Evolutionary conservation across 805 yeast species (phyloP).

Genomic region (Metschnikowia borealis): DNA sequence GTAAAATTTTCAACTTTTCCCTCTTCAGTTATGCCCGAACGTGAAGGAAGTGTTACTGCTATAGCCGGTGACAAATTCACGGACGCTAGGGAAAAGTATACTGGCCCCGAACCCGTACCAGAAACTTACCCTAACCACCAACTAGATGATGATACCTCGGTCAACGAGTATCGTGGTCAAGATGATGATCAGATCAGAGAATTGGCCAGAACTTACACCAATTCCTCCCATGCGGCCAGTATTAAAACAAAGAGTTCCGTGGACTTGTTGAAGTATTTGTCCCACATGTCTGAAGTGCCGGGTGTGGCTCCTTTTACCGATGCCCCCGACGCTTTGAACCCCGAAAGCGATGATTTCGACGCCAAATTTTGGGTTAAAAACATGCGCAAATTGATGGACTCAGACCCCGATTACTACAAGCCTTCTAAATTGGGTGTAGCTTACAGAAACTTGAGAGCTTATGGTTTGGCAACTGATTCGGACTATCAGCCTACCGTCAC

Average conservation of each 20-base stretch:
- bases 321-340: conserved; percentile 41
- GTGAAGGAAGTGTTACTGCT: conserved; percentile 10
- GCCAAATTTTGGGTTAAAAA: conserved; percentile 68
- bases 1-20: too few species aligned
- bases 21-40: conserved; percentile 5
- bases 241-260: conserved; percentile 17
- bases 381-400: conserved; percentile 46
- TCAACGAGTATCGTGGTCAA: conserved; percentile 33
- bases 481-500: conserved; percentile 61
- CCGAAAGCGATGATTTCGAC: conserved; percentile 53
- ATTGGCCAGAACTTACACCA: conserved; percentile 42
- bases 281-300: conserved; percentile 39
- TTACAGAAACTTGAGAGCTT: conserved; percentile 55
- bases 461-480: conserved; percentile 63
- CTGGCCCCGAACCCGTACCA: conserved; percentile 10
- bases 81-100: conserved; percentile 7
- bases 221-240: conserved; percentile 12
- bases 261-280: conserved; percentile 35
- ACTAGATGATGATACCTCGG: conserved; percentile 7
- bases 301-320: conserved; percentile 18
- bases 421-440: conserved; percentile 58
- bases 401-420: conserved; percentile 60
- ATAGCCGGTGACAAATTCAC: conserved; percentile 9
- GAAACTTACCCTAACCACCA: conserved; percentile 2
- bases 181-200: conserved; percentile 34